phyloP scores from a whole-genome alignment of 352 stramenopile species.

The Pythium phragmiticola region DNA sequence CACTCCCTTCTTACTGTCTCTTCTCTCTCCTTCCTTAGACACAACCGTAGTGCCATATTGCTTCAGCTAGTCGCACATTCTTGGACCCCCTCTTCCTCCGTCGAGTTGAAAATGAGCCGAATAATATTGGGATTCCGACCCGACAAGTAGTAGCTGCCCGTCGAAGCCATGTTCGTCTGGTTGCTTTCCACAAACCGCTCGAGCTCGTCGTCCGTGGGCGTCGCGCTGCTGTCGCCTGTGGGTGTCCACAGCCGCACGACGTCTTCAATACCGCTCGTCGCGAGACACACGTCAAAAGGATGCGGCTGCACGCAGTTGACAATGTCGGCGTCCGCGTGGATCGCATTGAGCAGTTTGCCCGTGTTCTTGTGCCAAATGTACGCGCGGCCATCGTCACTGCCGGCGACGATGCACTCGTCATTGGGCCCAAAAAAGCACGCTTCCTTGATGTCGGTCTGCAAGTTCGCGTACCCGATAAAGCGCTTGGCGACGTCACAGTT shows the following conservation, averaged over 20 bases:
- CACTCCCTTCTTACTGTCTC: no score
- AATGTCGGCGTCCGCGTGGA: conserved; percentile 83
- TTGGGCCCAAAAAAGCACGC: conserved; percentile 86
- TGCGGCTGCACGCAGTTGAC: conserved; percentile 90
- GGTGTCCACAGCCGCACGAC: conserved; percentile 81
- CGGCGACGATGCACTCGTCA: conserved; percentile 82
- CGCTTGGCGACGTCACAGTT: conserved; percentile 69
- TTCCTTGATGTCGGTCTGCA: conserved; percentile 91
- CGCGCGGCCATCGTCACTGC: conserved; percentile 83
- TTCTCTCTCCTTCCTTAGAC: not conserved
- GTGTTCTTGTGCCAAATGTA: conserved; percentile 86
- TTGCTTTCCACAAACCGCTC: conserved; percentile 55
- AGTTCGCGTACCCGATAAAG: conserved; percentile 87
- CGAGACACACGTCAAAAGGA: conserved; percentile 71
- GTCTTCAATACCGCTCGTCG: conserved; percentile 82
- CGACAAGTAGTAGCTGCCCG: conserved; percentile 42
- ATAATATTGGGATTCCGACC: conserved; percentile 58
- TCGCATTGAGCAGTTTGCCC: conserved; percentile 76
- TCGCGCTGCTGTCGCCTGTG: conserved; percentile 38
- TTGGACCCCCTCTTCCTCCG: conserved; percentile 53
- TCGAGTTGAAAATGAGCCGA: conserved; percentile 65
- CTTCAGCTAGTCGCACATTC: conserved; percentile 66
- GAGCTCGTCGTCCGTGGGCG: conserved; percentile 47
- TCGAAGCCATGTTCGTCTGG: conserved; percentile 64
- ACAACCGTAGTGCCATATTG: not conserved